phyloP scores from a whole-genome alignment of 805 yeast species.

The Kluyveromyces wickerhamii region DNA sequence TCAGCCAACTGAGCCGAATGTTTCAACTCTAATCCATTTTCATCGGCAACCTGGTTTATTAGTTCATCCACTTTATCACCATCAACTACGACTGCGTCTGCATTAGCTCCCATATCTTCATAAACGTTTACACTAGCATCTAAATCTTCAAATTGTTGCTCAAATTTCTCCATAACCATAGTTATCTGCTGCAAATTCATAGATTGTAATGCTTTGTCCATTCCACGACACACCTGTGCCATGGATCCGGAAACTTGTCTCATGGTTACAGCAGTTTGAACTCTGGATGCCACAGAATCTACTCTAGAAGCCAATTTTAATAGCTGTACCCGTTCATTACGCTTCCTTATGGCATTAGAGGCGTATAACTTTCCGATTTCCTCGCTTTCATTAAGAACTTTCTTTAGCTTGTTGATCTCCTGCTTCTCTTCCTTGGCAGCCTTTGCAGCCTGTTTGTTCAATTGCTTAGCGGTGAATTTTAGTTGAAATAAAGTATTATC shows the following conservation, averaged over 20 bases:
- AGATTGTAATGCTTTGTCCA: conserved; percentile 92
- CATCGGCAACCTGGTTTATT: conserved; percentile 91
- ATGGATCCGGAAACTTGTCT: conserved; percentile 88
- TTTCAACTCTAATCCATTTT: conserved; percentile 88
- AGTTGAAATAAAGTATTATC: conserved; percentile 31
- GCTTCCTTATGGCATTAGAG: conserved; percentile 88
- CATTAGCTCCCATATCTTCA: conserved; percentile 80
- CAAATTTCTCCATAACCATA: conserved; percentile 94
- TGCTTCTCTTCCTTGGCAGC: conserved; percentile 85
- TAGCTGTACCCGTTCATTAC: conserved; percentile 76
- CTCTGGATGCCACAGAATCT: conserved; percentile 93
- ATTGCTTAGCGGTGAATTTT: conserved; percentile 86
- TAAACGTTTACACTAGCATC: conserved; percentile 92
- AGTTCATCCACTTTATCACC: conserved; percentile 91
- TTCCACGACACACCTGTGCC: conserved; percentile 87
- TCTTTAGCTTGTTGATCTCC: conserved; percentile 84
- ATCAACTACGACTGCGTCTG: conserved; percentile 84
- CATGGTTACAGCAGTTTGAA: conserved; percentile 98
- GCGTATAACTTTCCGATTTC: conserved; percentile 94
- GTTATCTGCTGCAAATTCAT: conserved; percentile 94
- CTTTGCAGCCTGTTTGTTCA: conserved; percentile 80
- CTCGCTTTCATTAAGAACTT: conserved; percentile 39
- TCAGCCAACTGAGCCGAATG: conserved; percentile 57
- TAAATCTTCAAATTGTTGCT: conserved; percentile 88
- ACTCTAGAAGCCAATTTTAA: conserved; percentile 79